Evolutionary conservation across 805 yeast genomes (phyloP).

Genomic region (Wickerhamiella sergipiensis): DNA sequence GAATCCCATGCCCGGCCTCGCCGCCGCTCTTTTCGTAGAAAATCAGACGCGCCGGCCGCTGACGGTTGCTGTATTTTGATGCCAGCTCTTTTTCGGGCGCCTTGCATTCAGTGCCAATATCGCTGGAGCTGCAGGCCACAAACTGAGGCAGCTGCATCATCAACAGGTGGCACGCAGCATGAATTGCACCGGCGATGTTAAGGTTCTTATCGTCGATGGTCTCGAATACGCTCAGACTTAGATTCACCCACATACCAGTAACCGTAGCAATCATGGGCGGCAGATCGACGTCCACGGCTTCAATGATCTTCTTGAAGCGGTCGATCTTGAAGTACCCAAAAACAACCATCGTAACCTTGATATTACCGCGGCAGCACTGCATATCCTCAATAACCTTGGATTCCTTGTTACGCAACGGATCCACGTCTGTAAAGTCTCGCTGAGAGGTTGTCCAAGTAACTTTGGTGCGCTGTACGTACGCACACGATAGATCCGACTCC

Average conservation of each 20-base stretch:
- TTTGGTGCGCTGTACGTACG: conserved; percentile 74
- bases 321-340: conserved; percentile 90
- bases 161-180: conserved; percentile 87
- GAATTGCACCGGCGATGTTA: conserved; percentile 82
- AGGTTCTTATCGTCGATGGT: conserved; percentile 42
- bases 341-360: conserved; percentile 59
- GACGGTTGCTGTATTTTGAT: conserved; percentile 49
- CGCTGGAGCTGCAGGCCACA: conserved; percentile 51
- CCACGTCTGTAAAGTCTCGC: conserved; percentile 86
- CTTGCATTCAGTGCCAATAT: conserved; percentile 84
- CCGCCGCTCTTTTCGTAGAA: conserved; percentile 82
- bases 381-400: conserved; percentile 10
- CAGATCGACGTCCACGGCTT: conserved; percentile 81
- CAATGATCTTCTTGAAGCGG: conserved; percentile 62
- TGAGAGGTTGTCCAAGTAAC: conserved; percentile 93
- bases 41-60: conserved; percentile 75
- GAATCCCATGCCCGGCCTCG: conserved; percentile 61
- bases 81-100: conserved; percentile 97
- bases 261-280: conserved; percentile 63
- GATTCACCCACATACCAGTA: conserved; percentile 86
- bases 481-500: conserved; percentile 62
- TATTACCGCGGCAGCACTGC: conserved; percentile 49
- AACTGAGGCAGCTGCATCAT: conserved; percentile 66
- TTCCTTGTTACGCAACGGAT: conserved; percentile 38
- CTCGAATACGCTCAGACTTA: conserved; percentile 53